phyloP scores from a whole-genome alignment of 2,329 filamentous ascomycete species.

The Dendryphion nanum region DNA sequence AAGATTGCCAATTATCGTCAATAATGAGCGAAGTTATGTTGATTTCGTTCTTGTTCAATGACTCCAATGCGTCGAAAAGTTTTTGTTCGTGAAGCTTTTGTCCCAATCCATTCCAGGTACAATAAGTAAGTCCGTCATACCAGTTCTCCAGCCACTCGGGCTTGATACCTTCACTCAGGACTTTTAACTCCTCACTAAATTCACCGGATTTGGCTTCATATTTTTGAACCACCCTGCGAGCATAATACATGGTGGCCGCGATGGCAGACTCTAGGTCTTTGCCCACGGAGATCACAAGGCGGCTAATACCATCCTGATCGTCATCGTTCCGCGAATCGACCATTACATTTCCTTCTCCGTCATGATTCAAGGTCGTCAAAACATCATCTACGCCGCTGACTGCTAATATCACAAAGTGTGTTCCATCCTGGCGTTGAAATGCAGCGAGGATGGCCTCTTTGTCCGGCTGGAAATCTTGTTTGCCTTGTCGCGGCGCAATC shows the following conservation, averaged over 20 bases:
- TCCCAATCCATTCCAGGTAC: conserved; percentile 94
- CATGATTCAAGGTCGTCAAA: conserved; percentile 66
- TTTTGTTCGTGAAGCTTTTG: conserved; percentile 79
- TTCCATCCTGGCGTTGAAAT: conserved; percentile 70
- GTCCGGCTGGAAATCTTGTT: conserved; percentile 62
- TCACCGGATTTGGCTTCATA: conserved; percentile 46
- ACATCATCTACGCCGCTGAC: conserved; percentile 73
- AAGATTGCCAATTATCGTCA: conserved; percentile 78
- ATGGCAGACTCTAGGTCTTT: conserved; percentile 72
- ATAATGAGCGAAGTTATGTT: conserved; percentile 85
- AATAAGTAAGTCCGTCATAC: conserved; percentile 92
- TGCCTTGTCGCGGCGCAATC: conserved; percentile 85
- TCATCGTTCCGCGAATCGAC: conserved; percentile 73
- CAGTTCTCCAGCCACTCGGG: conserved; percentile 77
- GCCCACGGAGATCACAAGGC: conserved; percentile 69
- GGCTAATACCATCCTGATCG: conserved; percentile 52
- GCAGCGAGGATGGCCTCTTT: conserved; percentile 77
- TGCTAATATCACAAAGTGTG: conserved; percentile 74
- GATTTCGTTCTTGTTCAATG: conserved; percentile 69
- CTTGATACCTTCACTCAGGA: conserved; percentile 50
- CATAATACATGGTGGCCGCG: conserved; percentile 82
- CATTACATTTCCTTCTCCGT: conserved; percentile 63
- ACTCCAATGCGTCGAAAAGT: conserved; percentile 71
- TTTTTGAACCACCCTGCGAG: conserved; percentile 62
- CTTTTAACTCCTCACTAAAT: conserved; percentile 47